These are phyloP conservation scores for Globisporangium spinosum DNA, from an alignment of 352 stramenopile species.

Conservation along the genomic window DNA sequence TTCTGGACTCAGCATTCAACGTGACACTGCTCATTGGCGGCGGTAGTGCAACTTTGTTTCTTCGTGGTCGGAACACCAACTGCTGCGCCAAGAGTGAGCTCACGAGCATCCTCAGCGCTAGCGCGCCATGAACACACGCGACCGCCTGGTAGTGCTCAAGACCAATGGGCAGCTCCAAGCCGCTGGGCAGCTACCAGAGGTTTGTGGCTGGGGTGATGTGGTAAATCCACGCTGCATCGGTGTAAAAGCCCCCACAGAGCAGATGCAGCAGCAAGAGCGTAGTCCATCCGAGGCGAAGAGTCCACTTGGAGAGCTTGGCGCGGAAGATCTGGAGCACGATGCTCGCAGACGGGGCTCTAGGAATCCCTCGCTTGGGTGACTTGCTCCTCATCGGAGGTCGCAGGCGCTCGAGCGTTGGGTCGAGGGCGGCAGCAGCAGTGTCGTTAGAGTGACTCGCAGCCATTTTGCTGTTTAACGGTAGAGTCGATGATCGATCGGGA, in stretches of 20 bases:
- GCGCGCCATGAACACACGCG: background rate
- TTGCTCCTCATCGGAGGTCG: background rate
- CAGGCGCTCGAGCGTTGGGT: too few species aligned
- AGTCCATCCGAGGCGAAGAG: constrained; percentile 1
- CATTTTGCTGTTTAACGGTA: background rate
- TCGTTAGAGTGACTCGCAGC: background rate
- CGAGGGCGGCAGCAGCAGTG: background rate
- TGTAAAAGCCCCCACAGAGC: constrained; percentile 9
- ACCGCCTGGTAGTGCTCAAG: constrained; percentile 2
- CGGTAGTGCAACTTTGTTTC: background rate
- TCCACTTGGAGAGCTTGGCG: constrained; percentile 7
- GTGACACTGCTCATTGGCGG: background rate
- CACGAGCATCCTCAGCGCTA: constrained; percentile 1
- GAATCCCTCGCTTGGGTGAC: background rate
- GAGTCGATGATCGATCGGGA: background rate
- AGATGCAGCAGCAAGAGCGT: constrained; percentile 11
- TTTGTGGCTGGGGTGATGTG: background rate
- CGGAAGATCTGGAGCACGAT: constrained; percentile 10
- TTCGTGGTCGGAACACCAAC: background rate
- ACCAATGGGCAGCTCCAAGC: constrained; percentile 2
- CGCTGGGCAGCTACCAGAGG: constrained; percentile 9
- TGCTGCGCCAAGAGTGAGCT: background rate
- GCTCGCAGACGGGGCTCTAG: background rate
- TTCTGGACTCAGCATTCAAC: too few species aligned
- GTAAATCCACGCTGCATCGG: constrained; percentile 9